phyloP scores from a whole-genome alignment of 225 moss, liverwort and hornwort genomes.

The Polytrichum commune region DNA sequence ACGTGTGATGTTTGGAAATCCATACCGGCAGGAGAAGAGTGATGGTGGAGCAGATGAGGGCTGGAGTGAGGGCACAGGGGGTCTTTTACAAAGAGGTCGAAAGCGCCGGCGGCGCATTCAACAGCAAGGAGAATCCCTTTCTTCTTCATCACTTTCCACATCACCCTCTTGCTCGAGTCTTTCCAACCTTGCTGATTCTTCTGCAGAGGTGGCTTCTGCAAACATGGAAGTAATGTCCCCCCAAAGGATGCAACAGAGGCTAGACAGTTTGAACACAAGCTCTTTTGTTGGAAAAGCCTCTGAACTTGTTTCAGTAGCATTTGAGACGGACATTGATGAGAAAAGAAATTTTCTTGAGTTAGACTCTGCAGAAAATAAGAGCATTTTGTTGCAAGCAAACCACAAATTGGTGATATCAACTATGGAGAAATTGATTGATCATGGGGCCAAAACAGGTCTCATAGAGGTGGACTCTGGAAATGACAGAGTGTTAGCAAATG shows the following conservation, averaged over 20 bases:
- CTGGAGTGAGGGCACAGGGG: constrained; percentile 95
- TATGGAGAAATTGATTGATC: constrained; percentile 41
- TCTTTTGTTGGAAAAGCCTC: constrained; percentile 29
- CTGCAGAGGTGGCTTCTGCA: constrained; percentile 54
- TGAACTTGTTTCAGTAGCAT: constrained; percentile 22
- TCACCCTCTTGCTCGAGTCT: constrained; percentile 69
- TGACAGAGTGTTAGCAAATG: constrained; percentile 36
- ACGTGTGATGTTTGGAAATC: constrained; percentile 96
- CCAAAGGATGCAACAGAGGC: constrained; percentile 47
- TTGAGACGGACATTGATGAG: constrained; percentile 40
- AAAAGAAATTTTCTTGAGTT: constrained; percentile 17
- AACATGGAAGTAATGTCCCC: constrained; percentile 86
- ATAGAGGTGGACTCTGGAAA: constrained; percentile 40
- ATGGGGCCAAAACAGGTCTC: constrained; percentile 35
- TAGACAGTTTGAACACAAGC: constrained; percentile 30
- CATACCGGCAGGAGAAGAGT: constrained; percentile 95
- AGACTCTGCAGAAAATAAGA: constrained; percentile 32
- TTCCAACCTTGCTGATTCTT: constrained; percentile 54
- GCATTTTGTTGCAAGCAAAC: constrained; percentile 21
- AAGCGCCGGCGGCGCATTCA: constrained; percentile 64
- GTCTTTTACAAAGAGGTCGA: constrained; percentile 63
- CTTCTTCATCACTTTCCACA: constrained; percentile 64
- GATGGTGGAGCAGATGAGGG: constrained; percentile 99
- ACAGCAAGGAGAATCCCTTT: constrained; percentile 50
- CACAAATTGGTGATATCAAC: constrained; percentile 29